Conservation (phyloP, 257 asterid species). For the Capsicum pubescens region DNA sequence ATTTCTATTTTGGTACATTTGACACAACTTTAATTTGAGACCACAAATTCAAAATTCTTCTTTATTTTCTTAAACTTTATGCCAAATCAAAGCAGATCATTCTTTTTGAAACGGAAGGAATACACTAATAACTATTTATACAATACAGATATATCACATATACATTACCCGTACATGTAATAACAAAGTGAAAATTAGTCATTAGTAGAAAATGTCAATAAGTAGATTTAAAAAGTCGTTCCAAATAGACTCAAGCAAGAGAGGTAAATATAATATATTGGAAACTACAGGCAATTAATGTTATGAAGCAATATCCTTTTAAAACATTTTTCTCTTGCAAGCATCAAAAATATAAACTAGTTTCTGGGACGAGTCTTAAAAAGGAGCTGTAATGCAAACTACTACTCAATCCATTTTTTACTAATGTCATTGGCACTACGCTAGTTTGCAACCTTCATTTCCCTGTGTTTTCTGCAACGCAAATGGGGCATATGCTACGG, state of each 20-base stretch:
- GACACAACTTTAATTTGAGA: too few species aligned
- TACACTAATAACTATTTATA: too few species aligned
- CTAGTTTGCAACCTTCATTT: neutral
- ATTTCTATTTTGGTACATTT: too few species aligned
- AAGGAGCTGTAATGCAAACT: neutral
- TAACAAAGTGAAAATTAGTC: too few species aligned
- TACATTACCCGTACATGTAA: too few species aligned
- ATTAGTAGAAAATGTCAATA: neutral
- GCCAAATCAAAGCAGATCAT: too few species aligned
- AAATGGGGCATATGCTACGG: neutral
- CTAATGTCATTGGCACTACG: neutral
- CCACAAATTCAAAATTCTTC: too few species aligned
- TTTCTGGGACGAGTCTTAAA: neutral
- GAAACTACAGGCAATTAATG: neutral
- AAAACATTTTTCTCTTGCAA: neutral
- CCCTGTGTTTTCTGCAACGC: neutral
- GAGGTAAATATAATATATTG: neutral
- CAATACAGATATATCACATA: too few species aligned
- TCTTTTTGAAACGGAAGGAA: too few species aligned
- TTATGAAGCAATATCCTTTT: neutral
- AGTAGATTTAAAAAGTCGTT: neutral
- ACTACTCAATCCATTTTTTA: neutral
- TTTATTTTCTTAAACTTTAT: too few species aligned
- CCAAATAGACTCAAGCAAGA: neutral
- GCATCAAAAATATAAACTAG: neutral